Base-by-base conservation (phyloP, 179 eudicot species). In the Actinidia arguta region DNA sequence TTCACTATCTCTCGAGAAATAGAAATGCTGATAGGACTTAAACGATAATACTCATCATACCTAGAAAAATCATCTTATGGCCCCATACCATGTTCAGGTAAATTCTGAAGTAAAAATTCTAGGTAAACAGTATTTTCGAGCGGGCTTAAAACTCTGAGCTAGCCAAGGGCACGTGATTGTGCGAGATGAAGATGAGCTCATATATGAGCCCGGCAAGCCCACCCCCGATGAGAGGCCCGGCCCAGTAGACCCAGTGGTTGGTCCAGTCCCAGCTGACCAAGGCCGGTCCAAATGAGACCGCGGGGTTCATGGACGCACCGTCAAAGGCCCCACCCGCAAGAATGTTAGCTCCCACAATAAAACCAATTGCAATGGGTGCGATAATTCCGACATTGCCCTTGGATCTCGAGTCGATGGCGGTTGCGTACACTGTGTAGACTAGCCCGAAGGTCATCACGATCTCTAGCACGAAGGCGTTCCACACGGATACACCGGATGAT, bases 371-470 rank as follows among this genome's bases (percentile, higher is more conserved):
- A n/a, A 88, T 73, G 46, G 91, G 91, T 9, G 91, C 91, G 5
- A 88, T 83, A 17, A 75, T 88, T 5, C 91, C 91, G 20, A 88
- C 31, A 7, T 85, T 81, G 25, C 91, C 91, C 85, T 88, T 88
- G 16, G 75, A 22, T 89, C 79, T 88, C 8, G 89, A 89, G 85
- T 88, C 91, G 11, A 83, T 36, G 4, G 89, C 91, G 42, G 91
- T 88, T 52, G 88, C 90, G 59, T 88, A 88, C 10, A 88, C 90
- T 0, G 90, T 88, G 88, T 88, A 88, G 4, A 88, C 91, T 0
- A 88, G 85, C 9, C 91, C 91, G 70, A 89, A 89, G 11, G 92
- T 89, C 92, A 89, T 87, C 82, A 89, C 92, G 24, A 89, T 89
- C 77, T 89, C 92, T 36, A 89, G 61, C 6, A 89, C 90, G 17